A percentile compares a stretch with the other conserved stretches of the same genome.
These are phyloP conservation scores for Diphasiastrum complanatum DNA, from an alignment of 83 land plant genomes.

Conservation along the genomic window DNA sequence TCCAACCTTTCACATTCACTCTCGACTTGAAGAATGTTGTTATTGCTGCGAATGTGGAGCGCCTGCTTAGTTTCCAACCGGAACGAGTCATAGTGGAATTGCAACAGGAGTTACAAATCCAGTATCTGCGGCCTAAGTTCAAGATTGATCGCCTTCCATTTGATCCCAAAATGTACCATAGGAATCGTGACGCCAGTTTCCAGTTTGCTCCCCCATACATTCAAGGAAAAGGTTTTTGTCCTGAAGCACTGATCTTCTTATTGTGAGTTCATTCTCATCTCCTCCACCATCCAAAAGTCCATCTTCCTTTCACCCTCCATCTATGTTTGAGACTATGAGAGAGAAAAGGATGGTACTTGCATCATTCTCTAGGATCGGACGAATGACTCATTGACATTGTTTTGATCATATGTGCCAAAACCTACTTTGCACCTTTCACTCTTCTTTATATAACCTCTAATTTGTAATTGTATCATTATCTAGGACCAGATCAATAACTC, in stretches of 20 bases:
- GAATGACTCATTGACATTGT: too few relatives aligned
- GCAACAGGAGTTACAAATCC: constrained; percentile 39
- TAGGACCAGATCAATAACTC: too few relatives aligned
- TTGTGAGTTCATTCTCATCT: constrained; percentile 29
- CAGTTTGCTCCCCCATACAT: constrained; percentile 44
- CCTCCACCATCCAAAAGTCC: too few relatives aligned
- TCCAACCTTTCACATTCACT: constrained; percentile 12
- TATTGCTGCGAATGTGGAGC: constrained; percentile 44
- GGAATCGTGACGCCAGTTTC: constrained; percentile 33
- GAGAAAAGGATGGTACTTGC: too few relatives aligned
- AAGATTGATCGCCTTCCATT: constrained; percentile 24
- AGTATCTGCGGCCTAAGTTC: constrained; percentile 38
- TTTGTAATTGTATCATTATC: too few relatives aligned
- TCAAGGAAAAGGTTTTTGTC: constrained; percentile 41
- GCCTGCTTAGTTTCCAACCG: constrained; percentile 27
- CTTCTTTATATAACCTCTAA: too few relatives aligned
- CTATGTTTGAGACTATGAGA: too few relatives aligned
- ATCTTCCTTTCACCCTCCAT: neutral
- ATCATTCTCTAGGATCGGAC: too few relatives aligned
- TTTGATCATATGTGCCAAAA: too few relatives aligned
- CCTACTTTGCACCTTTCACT: too few relatives aligned
- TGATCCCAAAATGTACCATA: constrained; percentile 23
- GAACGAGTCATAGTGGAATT: constrained; percentile 40
- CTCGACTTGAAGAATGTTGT: constrained; percentile 37
- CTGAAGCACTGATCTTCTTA: constrained; percentile 34